phyloP scores from a whole-genome alignment of 2,329 filamentous ascomycete species.

The Periconia digitata region DNA sequence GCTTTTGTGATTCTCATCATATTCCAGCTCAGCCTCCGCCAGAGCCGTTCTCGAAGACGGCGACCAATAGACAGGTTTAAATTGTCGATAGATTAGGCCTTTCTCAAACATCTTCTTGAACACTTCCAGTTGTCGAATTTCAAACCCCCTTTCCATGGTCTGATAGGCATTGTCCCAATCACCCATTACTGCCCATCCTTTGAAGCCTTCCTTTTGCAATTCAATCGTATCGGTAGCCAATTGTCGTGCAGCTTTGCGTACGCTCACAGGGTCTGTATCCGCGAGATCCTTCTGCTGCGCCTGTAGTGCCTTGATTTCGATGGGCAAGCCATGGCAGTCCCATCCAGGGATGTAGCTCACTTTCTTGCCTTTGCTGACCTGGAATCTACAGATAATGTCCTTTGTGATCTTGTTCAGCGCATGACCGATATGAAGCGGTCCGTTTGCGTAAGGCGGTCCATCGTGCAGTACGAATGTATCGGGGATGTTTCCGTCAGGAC shows the following conservation, averaged over 20 bases:
- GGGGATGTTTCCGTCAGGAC: constrained; percentile 39
- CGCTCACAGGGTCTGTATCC: constrained; percentile 52
- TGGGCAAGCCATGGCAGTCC: constrained; percentile 97
- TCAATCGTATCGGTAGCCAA: constrained; percentile 70
- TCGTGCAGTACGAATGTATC: constrained; percentile 82
- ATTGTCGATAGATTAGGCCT: constrained; percentile 71
- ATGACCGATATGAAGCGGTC: constrained; percentile 86
- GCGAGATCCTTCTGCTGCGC: constrained; percentile 45
- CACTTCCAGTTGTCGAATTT: constrained; percentile 72
- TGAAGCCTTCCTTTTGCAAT: constrained; percentile 73
- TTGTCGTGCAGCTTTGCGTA: constrained; percentile 65
- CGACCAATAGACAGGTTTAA: constrained; percentile 87
- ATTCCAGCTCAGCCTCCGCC: constrained; percentile 83
- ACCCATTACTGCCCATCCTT: constrained; percentile 74
- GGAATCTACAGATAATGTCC: constrained; percentile 83
- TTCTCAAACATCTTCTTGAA: constrained; percentile 75
- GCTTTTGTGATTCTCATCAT: constrained; percentile 73
- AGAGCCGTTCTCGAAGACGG: constrained; percentile 76
- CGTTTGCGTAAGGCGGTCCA: constrained; percentile 96
- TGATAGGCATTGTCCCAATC: constrained; percentile 78
- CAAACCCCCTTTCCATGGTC: constrained; percentile 76
- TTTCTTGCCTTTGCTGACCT: constrained; percentile 74
- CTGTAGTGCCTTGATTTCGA: constrained; percentile 91
- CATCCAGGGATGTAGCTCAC: constrained; percentile 88
- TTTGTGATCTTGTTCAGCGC: constrained; percentile 97